Base-by-base conservation (phyloP, 257 asterid genomes). In the Solanum chiquidenum region DNA sequence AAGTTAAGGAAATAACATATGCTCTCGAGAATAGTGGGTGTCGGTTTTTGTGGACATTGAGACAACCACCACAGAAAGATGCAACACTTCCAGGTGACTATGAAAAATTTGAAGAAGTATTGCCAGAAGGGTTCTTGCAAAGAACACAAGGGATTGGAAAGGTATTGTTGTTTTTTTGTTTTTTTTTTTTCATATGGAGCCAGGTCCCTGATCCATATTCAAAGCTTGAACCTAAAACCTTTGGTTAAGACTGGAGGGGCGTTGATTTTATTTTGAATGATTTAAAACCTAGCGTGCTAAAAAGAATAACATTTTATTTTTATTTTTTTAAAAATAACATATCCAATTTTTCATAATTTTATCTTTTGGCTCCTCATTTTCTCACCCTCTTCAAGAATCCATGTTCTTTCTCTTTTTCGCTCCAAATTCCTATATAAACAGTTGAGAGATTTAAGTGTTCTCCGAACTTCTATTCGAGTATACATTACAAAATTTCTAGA, bases 21-120 rank as follows among this genome's bases (percentile, higher is more conserved):
- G 96, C 92, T 4, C 66, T 92, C 6, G 98, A 93, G 86, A 87
- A 76, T 0, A 77, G 93, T 9, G 93, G 92, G 2, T 49, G 79
- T 9, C 89, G 92, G 25, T 94, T 94, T 76, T 12, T 94, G 29
- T 94, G 96, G 96, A 86, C 95, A 7, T 69, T 93, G 37, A 86
- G 96, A 87, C 88, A 89, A 1, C 91, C 88, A 44, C 55, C 58
- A 49, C 10, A 31, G 29, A 31, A 82, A 49, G 29, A 82, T 49
- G 69, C 69, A 82, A 27, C 11, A 21, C 37, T 82, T 82, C 69
- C 85, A 29, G 60, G 69, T 18, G 69, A 82, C 85, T 49, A 82
- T 9, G 44, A 82, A 49, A 82, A 29, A 29, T 31, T 49, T 82
- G 44, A 82, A 18, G 69, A 29, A 82, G 66, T 82, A 33, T 23